A percentile compares a stretch with the other conserved stretches of the same genome.
Evolutionary conservation across 148 eudicot species (phyloP).

Genomic region (Vaccinium corymbosum): DNA sequence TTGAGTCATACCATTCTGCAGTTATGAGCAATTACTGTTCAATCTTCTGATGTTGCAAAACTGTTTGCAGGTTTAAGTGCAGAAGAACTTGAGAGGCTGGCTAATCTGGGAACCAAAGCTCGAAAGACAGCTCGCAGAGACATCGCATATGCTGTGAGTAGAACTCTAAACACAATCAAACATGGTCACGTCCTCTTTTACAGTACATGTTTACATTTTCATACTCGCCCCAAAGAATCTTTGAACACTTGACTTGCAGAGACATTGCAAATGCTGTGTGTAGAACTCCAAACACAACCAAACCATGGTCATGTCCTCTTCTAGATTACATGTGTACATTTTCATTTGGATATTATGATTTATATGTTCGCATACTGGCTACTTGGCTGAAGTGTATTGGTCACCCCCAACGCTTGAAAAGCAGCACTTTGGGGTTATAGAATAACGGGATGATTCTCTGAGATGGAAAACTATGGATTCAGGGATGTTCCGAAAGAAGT

Average conservation of each 20-base stretch:
- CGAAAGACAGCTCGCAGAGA: slow-evolving; percentile 94
- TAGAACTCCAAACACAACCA: slow-evolving; percentile 12
- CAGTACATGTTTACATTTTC: neutral
- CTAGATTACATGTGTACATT: neutral
- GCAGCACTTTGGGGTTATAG: neutral
- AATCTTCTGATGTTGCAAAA: slow-evolving; percentile 5
- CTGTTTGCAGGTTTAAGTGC: slow-evolving; percentile 48
- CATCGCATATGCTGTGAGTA: slow-evolving; percentile 90
- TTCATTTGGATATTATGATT: neutral
- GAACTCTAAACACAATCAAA: neutral
- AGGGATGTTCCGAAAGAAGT: neutral
- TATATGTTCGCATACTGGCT: no score
- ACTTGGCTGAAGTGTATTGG: neutral
- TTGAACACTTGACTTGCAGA: slow-evolving; percentile 45
- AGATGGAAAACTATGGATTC: neutral
- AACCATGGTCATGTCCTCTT: neutral
- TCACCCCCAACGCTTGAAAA: neutral
- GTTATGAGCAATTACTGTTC: neutral
- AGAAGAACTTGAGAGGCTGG: slow-evolving; percentile 78
- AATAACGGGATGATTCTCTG: neutral
- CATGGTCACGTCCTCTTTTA: neutral
- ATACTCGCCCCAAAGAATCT: no score
- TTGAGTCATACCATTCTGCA: slow-evolving; percentile 5
- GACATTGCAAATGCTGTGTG: slow-evolving; percentile 95
- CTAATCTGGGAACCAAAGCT: slow-evolving; percentile 63